phyloP scores from a whole-genome alignment of 768 basidiomycete species.

The Leccinum ochraceum region DNA sequence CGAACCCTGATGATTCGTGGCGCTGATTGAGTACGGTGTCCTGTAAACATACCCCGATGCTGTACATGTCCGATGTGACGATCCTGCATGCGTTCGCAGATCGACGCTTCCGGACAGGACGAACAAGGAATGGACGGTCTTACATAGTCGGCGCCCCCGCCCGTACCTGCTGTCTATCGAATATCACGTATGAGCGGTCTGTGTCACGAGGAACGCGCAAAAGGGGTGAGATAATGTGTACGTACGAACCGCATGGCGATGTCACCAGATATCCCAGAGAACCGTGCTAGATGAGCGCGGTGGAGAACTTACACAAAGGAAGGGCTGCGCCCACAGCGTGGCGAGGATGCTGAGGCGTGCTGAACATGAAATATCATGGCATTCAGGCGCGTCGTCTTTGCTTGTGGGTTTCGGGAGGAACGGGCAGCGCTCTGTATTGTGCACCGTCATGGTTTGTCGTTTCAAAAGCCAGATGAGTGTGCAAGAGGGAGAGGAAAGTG shows the following conservation, averaged over 20 bases:
- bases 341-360: conserved; percentile 64
- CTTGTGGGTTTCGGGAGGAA: conserved; percentile 18
- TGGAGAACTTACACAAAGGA: conserved; percentile 59
- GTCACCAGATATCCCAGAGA: conserved; percentile 60
- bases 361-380: conserved; percentile 55
- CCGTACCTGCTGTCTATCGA: conserved; percentile 20
- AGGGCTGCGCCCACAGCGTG: conserved; percentile 68
- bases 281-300: conserved; percentile 45
- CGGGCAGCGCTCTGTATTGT: conserved; percentile 27
- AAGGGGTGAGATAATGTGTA: background rate
- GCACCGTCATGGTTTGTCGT: conserved; percentile 1
- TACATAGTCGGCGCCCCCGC: conserved; percentile 24
- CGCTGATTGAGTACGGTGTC: background rate
- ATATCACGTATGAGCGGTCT: background rate
- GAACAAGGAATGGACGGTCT: conserved; percentile 1
- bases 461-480: background rate
- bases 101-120: background rate
- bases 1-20: conserved; percentile 5
- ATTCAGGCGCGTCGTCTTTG: conserved; percentile 37
- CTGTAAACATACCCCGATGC: conserved; percentile 12
- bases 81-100: conserved; percentile 14
- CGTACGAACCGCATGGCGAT: conserved; percentile 71
- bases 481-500: too few species aligned
- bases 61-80: conserved; percentile 24
- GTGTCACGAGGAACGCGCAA: too few species aligned